phyloP scores from a whole-genome alignment of 2,329 filamentous ascomycete genomes.

The Aspergillus tanneri region DNA sequence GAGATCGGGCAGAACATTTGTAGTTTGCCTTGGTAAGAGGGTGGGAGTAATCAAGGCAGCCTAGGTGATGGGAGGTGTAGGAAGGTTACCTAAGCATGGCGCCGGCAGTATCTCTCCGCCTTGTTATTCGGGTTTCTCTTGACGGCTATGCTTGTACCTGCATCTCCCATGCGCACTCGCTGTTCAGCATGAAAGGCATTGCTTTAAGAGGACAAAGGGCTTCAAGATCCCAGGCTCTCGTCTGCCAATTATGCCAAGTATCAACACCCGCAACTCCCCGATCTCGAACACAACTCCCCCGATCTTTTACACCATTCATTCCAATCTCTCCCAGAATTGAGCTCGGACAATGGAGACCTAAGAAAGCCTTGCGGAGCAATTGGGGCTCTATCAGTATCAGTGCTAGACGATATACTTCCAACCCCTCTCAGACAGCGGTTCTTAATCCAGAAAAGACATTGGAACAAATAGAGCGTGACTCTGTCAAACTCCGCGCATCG shows the following conservation, averaged over 20 bases:
- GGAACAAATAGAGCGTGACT: conserved; percentile 30
- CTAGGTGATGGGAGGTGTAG: background rate
- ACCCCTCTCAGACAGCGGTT: conserved; percentile 6
- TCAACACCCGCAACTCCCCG: conserved; percentile 26
- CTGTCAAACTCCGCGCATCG: conserved; percentile 29
- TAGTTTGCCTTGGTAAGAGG: conserved; percentile 12
- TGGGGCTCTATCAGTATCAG: conserved; percentile 4
- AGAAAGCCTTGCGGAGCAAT: conserved; percentile 10
- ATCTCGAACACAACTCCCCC: conserved; percentile 21
- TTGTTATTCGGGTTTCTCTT: conserved; percentile 18
- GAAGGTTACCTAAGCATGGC: conserved; percentile 8
- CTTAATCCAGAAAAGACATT: conserved; percentile 28
- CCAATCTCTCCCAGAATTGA: conserved; percentile 11
- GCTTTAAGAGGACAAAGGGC: conserved; percentile 29
- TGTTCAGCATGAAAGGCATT: conserved; percentile 37
- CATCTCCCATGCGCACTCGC: conserved; percentile 1
- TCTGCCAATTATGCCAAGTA: conserved; percentile 43
- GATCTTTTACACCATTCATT: conserved; percentile 19
- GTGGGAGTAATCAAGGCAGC: conserved; percentile 4
- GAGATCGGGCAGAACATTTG: conserved; percentile 14
- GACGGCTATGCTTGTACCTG: background rate
- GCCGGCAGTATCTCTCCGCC: conserved; percentile 32
- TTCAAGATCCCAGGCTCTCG: conserved; percentile 24
- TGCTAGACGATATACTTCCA: conserved; percentile 23
- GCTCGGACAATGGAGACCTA: conserved; percentile 20